phyloP scores from a whole-genome alignment of 495 filamentous ascomycete species.

The Cercophora samala region DNA sequence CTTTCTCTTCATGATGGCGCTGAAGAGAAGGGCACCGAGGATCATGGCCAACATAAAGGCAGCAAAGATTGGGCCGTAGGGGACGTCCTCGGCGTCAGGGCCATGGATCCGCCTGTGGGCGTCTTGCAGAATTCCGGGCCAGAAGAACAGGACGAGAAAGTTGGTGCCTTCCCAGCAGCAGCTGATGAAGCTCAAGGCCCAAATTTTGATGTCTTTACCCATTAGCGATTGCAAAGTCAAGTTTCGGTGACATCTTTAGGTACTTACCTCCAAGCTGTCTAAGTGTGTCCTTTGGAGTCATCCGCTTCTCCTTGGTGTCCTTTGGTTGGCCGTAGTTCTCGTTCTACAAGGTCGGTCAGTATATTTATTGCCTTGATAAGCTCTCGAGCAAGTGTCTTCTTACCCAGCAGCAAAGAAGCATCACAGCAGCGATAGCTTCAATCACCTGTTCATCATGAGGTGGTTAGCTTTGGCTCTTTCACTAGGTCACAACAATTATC shows the following conservation, averaged over 20 bases:
- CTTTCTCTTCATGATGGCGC: neutral
- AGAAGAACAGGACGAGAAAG: conserved; percentile 2
- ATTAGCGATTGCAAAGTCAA: neutral
- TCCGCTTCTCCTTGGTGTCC: neutral
- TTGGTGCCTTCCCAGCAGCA: conserved; percentile 7
- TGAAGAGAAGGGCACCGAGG: neutral
- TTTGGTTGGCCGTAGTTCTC: conserved; percentile 2
- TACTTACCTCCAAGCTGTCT: neutral
- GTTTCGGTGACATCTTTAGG: neutral
- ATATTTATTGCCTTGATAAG: neutral
- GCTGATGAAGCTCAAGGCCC: neutral
- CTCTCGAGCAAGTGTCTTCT: neutral
- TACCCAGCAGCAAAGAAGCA: neutral
- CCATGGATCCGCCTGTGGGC: neutral
- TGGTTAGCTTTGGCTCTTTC: neutral
- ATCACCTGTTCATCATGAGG: neutral
- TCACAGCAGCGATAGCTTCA: neutral
- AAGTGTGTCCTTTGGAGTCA: neutral
- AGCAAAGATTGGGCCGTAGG: neutral
- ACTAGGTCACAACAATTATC: neutral
- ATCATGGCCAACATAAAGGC: conserved; percentile 2
- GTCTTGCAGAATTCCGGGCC: conserved; percentile 1
- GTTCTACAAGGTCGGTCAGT: neutral
- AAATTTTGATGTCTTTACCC: conserved; percentile 1
- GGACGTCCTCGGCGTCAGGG: neutral